These are phyloP conservation scores for Tetrahymena borealis DNA, from an alignment of 73 alveolate species.

Conservation along the genomic window DNA sequence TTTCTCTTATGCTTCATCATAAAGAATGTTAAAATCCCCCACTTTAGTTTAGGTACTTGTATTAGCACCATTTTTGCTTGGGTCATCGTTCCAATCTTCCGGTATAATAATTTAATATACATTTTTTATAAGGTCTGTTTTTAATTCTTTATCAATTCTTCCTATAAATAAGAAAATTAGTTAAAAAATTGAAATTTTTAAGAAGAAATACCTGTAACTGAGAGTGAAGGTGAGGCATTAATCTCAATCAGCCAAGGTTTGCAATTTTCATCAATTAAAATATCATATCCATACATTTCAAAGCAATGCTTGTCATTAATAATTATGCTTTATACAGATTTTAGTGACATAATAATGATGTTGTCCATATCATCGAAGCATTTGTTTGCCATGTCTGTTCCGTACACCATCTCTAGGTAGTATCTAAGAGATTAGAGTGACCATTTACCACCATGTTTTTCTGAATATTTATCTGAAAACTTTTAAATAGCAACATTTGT, in stretches of 20 bases:
- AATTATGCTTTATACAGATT: slow-evolving; percentile 73
- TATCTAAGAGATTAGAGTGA: slow-evolving; percentile 55
- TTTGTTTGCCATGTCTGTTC: slow-evolving; percentile 70
- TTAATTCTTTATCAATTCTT: slow-evolving; percentile 80
- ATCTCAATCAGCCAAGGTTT: slow-evolving; percentile 96
- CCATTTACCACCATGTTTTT: slow-evolving; percentile 88
- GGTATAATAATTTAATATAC: slow-evolving; percentile 92
- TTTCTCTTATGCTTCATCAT: slow-evolving; percentile 53
- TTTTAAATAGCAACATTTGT: slow-evolving; percentile 92
- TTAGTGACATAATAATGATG: slow-evolving; percentile 72
- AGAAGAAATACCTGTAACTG: slow-evolving; percentile 58
- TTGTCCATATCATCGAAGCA: slow-evolving; percentile 89
- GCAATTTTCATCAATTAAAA: slow-evolving; percentile 79
- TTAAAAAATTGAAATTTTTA: not conserved
- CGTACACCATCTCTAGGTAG: slow-evolving; percentile 77
- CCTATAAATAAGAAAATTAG: not conserved
- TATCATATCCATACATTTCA: slow-evolving; percentile 98
- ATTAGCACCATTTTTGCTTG: slow-evolving; percentile 76
- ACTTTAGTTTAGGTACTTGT: slow-evolving; percentile 58
- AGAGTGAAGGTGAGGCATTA: slow-evolving; percentile 90
- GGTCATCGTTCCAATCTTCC: slow-evolving; percentile 89
- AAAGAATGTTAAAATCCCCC: slow-evolving; percentile 75
- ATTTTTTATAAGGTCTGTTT: slow-evolving; percentile 81
- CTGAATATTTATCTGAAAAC: slow-evolving; percentile 80
- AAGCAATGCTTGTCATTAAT: slow-evolving; percentile 98